Conservation (phyloP, 225 moss, liverwort and hornwort genomes). For the Pleurozium schreberi region DNA sequence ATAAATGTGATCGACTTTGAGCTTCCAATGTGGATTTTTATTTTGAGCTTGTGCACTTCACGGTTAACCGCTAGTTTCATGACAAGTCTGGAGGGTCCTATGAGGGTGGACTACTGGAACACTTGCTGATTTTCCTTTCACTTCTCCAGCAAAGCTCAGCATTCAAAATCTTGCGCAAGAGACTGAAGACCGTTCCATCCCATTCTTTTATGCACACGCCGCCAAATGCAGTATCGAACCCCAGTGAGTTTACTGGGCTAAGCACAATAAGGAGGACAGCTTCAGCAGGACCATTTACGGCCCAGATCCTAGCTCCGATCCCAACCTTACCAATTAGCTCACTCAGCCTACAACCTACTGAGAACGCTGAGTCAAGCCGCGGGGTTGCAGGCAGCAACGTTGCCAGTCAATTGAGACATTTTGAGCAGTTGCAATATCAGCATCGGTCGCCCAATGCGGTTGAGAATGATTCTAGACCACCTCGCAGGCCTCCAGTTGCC, state of each 20-base stretch:
- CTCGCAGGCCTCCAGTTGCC: conserved; percentile 18
- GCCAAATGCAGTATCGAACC: conserved; percentile 11
- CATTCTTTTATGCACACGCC: conserved; percentile 51
- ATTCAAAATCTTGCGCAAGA: conserved; percentile 76
- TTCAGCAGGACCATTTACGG: conserved; percentile 58
- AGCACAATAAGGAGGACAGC: conserved; percentile 53
- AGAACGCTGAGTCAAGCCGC: conserved; percentile 42
- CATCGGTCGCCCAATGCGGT: conserved; percentile 8
- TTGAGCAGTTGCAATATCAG: conserved; percentile 62
- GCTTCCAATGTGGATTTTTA: background rate
- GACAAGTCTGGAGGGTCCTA: background rate
- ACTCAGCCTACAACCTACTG: conserved; percentile 13
- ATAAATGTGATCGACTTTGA: background rate
- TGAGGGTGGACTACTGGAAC: background rate
- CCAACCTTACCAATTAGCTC: conserved; percentile 6
- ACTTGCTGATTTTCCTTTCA: background rate
- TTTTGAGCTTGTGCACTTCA: background rate
- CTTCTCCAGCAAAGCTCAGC: conserved; percentile 79
- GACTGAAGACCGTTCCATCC: conserved; percentile 72
- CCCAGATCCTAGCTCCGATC: conserved; percentile 56
- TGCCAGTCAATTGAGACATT: conserved; percentile 54
- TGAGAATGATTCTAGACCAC: background rate
- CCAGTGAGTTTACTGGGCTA: conserved; percentile 43
- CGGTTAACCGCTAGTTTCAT: background rate
- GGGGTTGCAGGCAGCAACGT: conserved; percentile 56